Percentiles rank a stretch among this genome's conserved stretches.
Conservation (phyloP, 2,329 filamentous ascomycete genomes). For the Pyricularia pennisetigena region DNA sequence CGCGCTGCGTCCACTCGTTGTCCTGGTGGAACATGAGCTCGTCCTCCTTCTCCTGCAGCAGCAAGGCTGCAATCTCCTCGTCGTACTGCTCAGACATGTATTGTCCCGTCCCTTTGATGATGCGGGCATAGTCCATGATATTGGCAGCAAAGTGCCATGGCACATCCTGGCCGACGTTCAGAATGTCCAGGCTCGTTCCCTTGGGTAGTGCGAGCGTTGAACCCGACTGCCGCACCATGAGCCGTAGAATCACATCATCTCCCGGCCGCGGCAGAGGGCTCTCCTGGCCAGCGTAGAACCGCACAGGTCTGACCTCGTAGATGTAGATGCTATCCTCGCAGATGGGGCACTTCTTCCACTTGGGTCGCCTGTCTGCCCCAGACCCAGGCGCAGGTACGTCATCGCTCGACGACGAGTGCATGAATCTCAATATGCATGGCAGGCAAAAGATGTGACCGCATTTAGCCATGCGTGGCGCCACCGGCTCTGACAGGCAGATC, state of each 20-base stretch:
- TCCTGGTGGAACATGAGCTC: conserved; percentile 87
- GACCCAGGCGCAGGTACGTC: conserved; percentile 39
- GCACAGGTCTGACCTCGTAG: conserved; percentile 79
- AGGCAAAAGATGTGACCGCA: conserved; percentile 97
- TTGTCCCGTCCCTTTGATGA: conserved; percentile 86
- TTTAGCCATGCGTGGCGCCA: conserved; percentile 91
- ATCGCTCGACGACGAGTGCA: conserved; percentile 71
- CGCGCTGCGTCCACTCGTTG: conserved; percentile 83
- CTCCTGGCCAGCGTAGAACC: conserved; percentile 88
- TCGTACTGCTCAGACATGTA: conserved; percentile 82
- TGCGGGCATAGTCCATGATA: conserved; percentile 85
- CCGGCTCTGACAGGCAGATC: conserved; percentile 86
- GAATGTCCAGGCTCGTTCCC: conserved; percentile 62
- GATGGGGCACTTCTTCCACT: conserved; percentile 93
- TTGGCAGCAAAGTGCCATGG: conserved; percentile 95
- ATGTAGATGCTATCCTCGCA: conserved; percentile 91
- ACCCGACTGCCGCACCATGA: conserved; percentile 71
- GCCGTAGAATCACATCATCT: conserved; percentile 77
- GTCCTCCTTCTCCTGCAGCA: conserved; percentile 75
- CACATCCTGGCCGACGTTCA: conserved; percentile 56
- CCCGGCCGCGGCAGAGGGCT: conserved; percentile 70
- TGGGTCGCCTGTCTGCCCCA: conserved; percentile 30
- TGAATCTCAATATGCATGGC: conserved; percentile 87
- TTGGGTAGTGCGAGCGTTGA: conserved; percentile 82
- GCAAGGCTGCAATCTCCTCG: conserved; percentile 64